Evolutionary conservation across 2,329 filamentous ascomycete genomes (phyloP).

Genomic region (Alternaria gaisen): DNA sequence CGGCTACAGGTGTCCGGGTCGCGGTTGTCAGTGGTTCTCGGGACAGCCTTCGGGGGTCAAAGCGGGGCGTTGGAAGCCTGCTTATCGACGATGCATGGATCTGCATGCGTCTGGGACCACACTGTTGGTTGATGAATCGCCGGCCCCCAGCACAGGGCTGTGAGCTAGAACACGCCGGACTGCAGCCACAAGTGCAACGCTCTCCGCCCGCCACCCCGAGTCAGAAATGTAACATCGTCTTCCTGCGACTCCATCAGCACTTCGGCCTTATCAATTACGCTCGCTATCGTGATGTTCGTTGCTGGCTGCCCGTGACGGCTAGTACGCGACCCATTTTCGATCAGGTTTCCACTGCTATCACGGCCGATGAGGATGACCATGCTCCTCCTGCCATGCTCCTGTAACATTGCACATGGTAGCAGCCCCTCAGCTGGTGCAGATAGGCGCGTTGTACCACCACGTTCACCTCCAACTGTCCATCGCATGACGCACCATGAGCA

Average conservation of each 20-base stretch:
- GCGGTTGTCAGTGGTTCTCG: slow-evolving; percentile 14
- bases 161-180: slow-evolving; percentile 16
- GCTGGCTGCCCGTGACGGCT: slow-evolving; percentile 1
- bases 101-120: slow-evolving; percentile 2
- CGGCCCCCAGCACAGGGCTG: background rate
- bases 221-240: slow-evolving; percentile 15
- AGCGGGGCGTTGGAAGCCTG: slow-evolving; percentile 8
- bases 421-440: slow-evolving; percentile 26
- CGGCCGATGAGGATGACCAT: slow-evolving; percentile 3
- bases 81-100: slow-evolving; percentile 15
- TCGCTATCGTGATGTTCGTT: slow-evolving; percentile 1
- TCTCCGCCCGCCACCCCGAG: slow-evolving; percentile 8
- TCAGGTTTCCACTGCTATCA: slow-evolving; percentile 12
- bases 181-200: slow-evolving; percentile 9
- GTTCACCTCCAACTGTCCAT: slow-evolving; percentile 38
- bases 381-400: slow-evolving; percentile 31
- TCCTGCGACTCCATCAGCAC: background rate
- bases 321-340: slow-evolving; percentile 7
- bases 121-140: slow-evolving; percentile 16
- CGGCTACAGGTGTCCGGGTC: slow-evolving; percentile 21
- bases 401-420: slow-evolving; percentile 34
- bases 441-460: slow-evolving; percentile 42
- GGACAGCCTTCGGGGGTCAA: slow-evolving; percentile 14
- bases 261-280: background rate
- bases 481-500: slow-evolving; percentile 32